Evolutionary conservation across 345 rosid species (phyloP), one percentile per base, ranked within the genome.

Genomic region (Citrus maxima): DNA sequence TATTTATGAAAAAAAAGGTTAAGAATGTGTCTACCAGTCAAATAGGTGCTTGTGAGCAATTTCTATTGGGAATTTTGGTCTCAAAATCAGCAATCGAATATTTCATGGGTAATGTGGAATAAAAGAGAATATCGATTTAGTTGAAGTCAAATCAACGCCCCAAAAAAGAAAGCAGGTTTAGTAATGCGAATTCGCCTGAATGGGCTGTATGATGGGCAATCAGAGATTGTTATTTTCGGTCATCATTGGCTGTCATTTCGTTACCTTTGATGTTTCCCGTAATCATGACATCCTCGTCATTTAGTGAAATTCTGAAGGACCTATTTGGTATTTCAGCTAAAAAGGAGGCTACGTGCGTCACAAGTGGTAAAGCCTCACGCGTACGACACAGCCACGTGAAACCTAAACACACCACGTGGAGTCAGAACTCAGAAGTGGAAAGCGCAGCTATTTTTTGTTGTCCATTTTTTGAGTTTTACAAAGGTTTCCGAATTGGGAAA

Each of bases 401-500:
- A 12, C 3, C 21, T 4, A 5, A 51, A 4, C 4, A 64, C 46
- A 19, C 28, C 51, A 66, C 59, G 64, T 65, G 72, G 81, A 56
- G 42, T 54, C 58, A 54, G 22, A 18, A 46, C 13, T 1, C 2
- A 10, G 37, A 64, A 72, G n/a, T 2, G 40, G 73, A 70, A 78
- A 79, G 72, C 1, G 73, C 54, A 34, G 72, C 24, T 16, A 61
- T 69, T 69, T 69, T 18, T 51, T 18, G 56, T 64, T 42, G 16
- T 51, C 56, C 21, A 68, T 69, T 69, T 69, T 18, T 54, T 18
- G 58, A 18, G 5, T 63, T 60, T 79, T 75, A 81, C 75, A 82
- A 82, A 86, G 90, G 88, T 88, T 88, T 54, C 88, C 86, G 56
- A 40, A 84, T 82, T 6, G 58, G 85, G 84, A 81, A 80, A 72